Evolutionary conservation across 176 grass and related monocot species (phyloP), one percentile per base, ranked within the genome.

Genomic region (Oryza brachyantha): DNA sequence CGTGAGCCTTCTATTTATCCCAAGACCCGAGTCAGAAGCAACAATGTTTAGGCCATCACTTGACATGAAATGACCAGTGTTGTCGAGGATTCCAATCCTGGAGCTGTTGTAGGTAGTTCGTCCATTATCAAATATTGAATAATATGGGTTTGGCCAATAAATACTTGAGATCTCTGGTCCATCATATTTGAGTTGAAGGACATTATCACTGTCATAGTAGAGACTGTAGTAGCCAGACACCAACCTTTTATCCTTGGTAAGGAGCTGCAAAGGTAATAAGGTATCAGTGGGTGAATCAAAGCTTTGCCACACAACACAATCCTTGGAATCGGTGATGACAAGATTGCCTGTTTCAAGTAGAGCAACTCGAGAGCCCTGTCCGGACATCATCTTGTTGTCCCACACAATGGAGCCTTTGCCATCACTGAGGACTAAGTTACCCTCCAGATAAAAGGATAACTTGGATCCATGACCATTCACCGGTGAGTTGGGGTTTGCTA

Each of bases 151-250:
- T 70, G 88, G 91, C 87, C 87, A 93, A 52, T 93, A 93, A 65
- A 90, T 90, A 77, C 87, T 90, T 66, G 90, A 84, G 24, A 93
- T 84, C 61, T 81, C 84, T 54, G 77, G 91, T 8, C 87, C 84
- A 19, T 87, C 76, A 14, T 90, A 93, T 32, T 82, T 55, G 1
- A 85, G 69, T 21, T 65, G 74, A 29, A 93, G 35, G 17, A 93
- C 91, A 34, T 93, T 93, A 65, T 93, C 91, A 62, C 82, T 93
- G 37, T 90, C 91, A 21, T 87, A 93, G 66, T 84, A 90, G 34
- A 87, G 79, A 24, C 55, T 71, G 76, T 87, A 86, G 22, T 93
- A 86, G 38, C 57, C 81, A 45, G 52, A 82, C 36, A 79, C 88
- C 78, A 90, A 86, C 77, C 79, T 90, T 48, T 38, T 86, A 68